Percentiles rank a stretch among this genome's conserved stretches.
Evolutionary conservation across 1,284 basidiomycete species (phyloP).

Genomic region (Ganoderma lingzhi): DNA sequence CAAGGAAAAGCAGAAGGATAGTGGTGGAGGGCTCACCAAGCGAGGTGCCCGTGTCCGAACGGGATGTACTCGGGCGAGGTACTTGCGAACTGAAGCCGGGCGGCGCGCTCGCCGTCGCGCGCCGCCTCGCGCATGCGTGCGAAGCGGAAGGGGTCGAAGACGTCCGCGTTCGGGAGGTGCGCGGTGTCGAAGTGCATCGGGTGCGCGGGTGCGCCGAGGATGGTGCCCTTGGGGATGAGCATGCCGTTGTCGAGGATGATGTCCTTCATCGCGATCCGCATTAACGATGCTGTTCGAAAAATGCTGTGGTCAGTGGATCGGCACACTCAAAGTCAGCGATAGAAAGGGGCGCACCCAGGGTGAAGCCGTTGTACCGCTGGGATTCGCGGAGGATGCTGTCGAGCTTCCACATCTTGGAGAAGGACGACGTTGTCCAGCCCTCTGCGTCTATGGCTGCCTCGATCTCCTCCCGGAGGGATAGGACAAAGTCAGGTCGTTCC

Average conservation of each 20-base stretch:
- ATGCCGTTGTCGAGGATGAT: constrained; percentile 45
- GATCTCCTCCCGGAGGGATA: constrained; percentile 51
- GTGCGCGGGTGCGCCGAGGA: constrained; percentile 48
- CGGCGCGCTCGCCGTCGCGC: constrained; percentile 19
- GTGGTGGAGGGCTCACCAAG: constrained; percentile 37
- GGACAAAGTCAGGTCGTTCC: constrained; percentile 46
- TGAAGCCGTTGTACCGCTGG: constrained; percentile 43
- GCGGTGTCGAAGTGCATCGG: constrained; percentile 50
- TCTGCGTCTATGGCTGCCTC: constrained; percentile 44
- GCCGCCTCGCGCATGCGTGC: constrained; percentile 24
- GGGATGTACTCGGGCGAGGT: constrained; percentile 37
- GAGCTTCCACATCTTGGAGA: constrained; percentile 51
- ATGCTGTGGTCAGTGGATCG: constrained; percentile 23
- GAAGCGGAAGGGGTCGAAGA: constrained; percentile 47
- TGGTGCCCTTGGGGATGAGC: constrained; percentile 39
- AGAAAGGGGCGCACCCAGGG: constrained; percentile 20
- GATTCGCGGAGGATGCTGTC: constrained; percentile 59
- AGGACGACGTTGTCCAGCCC: constrained; percentile 53
- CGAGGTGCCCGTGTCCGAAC: constrained; percentile 42
- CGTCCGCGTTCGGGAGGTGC: constrained; percentile 37
- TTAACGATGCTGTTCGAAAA: constrained; percentile 33
- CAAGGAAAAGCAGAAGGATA: not conserved
- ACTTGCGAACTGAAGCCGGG: constrained; percentile 36
- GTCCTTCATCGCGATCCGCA: constrained; percentile 42
- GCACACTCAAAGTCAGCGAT: constrained; percentile 20